Evolutionary conservation across 2,329 filamentous ascomycete genomes (phyloP).

Genomic region (Cyanodermella asteris): DNA sequence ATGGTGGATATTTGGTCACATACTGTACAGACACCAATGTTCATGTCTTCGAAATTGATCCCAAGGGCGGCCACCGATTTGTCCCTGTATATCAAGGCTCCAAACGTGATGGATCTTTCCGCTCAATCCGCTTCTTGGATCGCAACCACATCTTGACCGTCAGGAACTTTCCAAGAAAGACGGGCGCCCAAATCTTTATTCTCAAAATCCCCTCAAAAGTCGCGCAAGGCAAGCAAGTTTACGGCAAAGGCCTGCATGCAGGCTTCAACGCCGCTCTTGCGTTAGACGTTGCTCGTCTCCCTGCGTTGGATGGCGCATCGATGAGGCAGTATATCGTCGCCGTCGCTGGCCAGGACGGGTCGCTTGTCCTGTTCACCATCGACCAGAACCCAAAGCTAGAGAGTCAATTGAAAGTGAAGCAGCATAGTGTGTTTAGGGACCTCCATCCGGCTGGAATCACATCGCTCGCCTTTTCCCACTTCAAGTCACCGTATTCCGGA

Average conservation of each 20-base stretch:
- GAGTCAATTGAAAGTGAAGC: constrained; percentile 22
- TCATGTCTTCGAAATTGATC: constrained; percentile 39
- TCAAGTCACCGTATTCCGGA: constrained; percentile 30
- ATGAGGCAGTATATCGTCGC: constrained; percentile 56
- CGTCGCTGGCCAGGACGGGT: constrained; percentile 57
- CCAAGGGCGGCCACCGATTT: constrained; percentile 19
- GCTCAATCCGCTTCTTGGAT: constrained; percentile 33
- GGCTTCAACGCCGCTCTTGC: constrained; percentile 54
- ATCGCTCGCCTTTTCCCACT: constrained; percentile 28
- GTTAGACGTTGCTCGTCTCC: constrained; percentile 53
- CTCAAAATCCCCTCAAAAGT: constrained; percentile 14
- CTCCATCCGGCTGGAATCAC: constrained; percentile 39
- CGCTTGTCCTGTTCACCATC: constrained; percentile 55
- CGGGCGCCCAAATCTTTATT: constrained; percentile 32
- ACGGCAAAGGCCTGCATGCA: constrained; percentile 38
- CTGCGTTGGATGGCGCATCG: constrained; percentile 27
- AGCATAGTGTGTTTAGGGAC: constrained; percentile 29
- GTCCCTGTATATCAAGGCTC: constrained; percentile 15
- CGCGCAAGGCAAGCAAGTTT: constrained; percentile 21
- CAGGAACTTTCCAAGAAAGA: constrained; percentile 30
- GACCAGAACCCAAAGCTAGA: constrained; percentile 34
- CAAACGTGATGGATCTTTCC: constrained; percentile 27
- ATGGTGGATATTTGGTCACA: constrained; percentile 41
- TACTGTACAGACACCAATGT: constrained; percentile 64
- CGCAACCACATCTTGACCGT: constrained; percentile 31